phyloP scores from a whole-genome alignment of 441 rosid genomes.

The Sinapis alba region DNA sequence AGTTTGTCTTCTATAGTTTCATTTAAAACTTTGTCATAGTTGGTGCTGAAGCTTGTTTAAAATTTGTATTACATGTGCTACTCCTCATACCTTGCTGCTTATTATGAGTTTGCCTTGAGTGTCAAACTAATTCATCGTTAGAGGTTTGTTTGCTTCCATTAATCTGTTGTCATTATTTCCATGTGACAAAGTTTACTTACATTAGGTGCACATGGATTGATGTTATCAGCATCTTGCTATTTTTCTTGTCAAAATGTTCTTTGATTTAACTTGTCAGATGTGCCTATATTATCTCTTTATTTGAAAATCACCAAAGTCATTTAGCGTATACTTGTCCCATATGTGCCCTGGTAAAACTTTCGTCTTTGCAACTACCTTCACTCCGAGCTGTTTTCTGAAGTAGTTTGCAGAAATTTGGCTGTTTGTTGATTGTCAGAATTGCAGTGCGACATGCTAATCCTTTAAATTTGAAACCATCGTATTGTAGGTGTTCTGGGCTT shows the following conservation, averaged over 20 bases:
- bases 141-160: constrained; percentile 4
- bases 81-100: constrained; percentile 1
- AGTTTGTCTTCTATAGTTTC: background rate
- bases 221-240: constrained; percentile 1
- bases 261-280: background rate
- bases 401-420: constrained; percentile 9
- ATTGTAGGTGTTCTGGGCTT: constrained; percentile 87
- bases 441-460: constrained; percentile 1
- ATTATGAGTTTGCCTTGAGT: background rate
- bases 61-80: background rate
- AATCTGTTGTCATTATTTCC: background rate
- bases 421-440: background rate
- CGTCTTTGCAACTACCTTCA: constrained; percentile 3
- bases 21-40: background rate
- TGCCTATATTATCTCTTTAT: background rate
- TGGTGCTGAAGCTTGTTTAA: constrained; percentile 13
- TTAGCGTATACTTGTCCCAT: background rate
- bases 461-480: constrained; percentile 26
- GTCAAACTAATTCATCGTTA: background rate
- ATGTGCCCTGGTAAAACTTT: background rate
- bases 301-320: background rate
- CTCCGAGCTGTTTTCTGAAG: background rate
- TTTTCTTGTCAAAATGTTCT: background rate
- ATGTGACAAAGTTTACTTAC: background rate
- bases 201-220: constrained; percentile 2